These are phyloP conservation scores for Dicorynia guianensis DNA, from an alignment of 306 rosid species.

Conservation along the genomic window DNA sequence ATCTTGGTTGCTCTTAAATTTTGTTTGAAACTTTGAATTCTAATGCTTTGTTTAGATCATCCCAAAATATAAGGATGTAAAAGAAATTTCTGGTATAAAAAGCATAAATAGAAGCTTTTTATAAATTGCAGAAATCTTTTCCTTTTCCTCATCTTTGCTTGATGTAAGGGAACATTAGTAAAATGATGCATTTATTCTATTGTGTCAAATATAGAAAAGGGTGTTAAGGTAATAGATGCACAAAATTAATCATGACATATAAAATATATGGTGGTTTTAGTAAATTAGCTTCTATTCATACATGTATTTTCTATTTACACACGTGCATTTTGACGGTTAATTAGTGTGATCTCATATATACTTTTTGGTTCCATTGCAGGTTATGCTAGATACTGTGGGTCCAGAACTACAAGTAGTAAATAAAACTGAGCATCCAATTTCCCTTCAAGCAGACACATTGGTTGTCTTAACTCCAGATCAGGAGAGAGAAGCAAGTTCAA, in stretches of 20 bases:
- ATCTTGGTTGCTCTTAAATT: too few species aligned
- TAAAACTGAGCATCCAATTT: constrained; percentile 65
- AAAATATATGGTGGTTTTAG: constrained; percentile 14
- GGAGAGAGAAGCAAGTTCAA: constrained; percentile 70
- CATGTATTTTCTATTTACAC: background rate
- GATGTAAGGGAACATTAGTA: too few species aligned
- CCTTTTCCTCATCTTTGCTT: too few species aligned
- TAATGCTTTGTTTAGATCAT: too few species aligned
- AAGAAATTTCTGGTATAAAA: too few species aligned
- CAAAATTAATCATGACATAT: constrained; percentile 1
- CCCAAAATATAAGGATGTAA: too few species aligned
- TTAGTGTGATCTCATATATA: constrained; percentile 10
- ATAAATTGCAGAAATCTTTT: too few species aligned
- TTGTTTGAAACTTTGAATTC: too few species aligned
- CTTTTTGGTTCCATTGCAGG: constrained; percentile 53
- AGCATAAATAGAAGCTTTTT: too few species aligned
- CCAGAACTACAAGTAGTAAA: constrained; percentile 87
- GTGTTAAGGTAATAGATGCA: background rate
- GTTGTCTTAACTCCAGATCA: constrained; percentile 84
- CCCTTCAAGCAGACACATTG: constrained; percentile 71
- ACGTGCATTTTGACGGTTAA: constrained; percentile 27
- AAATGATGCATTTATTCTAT: too few species aligned
- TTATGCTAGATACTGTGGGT: constrained; percentile 91
- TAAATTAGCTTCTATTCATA: constrained; percentile 15
- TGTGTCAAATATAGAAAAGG: background rate